Evolutionary conservation across 78 protist species (phyloP).

Genomic region (Diacronema lutheri): DNA sequence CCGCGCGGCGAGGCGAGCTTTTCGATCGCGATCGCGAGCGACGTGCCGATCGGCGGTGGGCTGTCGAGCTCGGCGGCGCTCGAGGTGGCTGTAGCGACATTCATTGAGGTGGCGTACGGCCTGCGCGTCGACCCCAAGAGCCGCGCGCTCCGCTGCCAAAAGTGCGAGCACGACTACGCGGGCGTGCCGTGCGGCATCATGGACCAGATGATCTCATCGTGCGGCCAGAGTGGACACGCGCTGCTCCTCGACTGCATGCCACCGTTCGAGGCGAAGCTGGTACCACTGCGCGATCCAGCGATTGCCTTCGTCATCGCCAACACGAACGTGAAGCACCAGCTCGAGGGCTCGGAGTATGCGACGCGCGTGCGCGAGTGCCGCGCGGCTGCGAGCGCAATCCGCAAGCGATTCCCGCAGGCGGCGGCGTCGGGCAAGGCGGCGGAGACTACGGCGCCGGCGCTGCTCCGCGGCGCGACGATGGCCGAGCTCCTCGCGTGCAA

Average conservation of each 20-base stretch:
- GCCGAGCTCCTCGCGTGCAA: too few relatives aligned
- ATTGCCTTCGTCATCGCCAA: background rate
- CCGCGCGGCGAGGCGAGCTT: background rate
- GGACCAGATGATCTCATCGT: conserved; percentile 21
- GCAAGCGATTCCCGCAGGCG: background rate
- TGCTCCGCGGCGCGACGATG: background rate
- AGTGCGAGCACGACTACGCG: background rate
- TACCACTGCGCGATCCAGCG: background rate
- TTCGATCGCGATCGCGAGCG: background rate
- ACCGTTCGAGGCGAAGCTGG: background rate
- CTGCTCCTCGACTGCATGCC: conserved; percentile 17
- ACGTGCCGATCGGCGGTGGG: conserved; percentile 12
- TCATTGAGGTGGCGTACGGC: background rate
- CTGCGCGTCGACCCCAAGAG: background rate
- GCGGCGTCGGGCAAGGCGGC: too few relatives aligned
- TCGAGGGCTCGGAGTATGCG: background rate
- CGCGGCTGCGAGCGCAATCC: background rate
- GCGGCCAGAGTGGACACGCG: background rate
- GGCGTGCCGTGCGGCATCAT: conserved; percentile 22
- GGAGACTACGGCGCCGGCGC: background rate
- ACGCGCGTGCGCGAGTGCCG: background rate
- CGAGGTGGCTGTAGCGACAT: conserved; percentile 2
- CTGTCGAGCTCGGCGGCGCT: conserved; percentile 13
- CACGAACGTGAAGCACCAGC: conserved; percentile 10
- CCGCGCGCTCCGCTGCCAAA: conserved; percentile 18